A percentile compares a stretch with the other conserved stretches of the same genome.
Evolutionary conservation across 768 basidiomycete genomes (phyloP).

Genomic region (Amyloporia xantha): DNA sequence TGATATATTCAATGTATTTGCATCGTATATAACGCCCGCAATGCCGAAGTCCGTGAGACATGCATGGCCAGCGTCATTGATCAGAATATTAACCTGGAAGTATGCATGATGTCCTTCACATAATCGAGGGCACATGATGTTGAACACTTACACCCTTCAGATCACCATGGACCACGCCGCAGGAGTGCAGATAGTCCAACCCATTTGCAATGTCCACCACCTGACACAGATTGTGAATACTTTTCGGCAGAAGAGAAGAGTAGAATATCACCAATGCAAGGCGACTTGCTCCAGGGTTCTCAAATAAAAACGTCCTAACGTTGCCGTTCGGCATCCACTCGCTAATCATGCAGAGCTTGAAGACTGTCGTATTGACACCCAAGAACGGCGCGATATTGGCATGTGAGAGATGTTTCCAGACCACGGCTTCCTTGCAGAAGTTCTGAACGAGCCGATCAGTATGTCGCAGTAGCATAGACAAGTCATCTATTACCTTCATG

Average conservation of each 20-base stretch:
- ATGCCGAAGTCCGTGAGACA: conserved; percentile 22
- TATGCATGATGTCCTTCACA: no score
- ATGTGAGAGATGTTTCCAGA: conserved; percentile 15
- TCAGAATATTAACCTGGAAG: conserved; percentile 18
- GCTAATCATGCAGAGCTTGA: conserved; percentile 11
- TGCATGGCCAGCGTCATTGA: conserved; percentile 14
- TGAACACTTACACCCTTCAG: conserved; percentile 16
- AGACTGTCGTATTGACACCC: conserved; percentile 5
- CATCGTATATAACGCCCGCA: conserved; percentile 8
- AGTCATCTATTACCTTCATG: conserved; percentile 4
- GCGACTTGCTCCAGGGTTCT: conserved; percentile 9
- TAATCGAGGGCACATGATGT: no score
- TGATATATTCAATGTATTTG: conserved; percentile 6
- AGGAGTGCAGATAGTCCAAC: conserved; percentile 17
- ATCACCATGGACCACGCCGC: conserved; percentile 20
- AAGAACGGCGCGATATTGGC: conserved; percentile 12
- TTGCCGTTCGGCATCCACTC: conserved; percentile 11
- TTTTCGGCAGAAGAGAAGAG: not conserved
- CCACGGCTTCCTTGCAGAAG: conserved; percentile 9
- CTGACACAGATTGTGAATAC: conserved; percentile 4
- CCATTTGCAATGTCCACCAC: conserved; percentile 15
- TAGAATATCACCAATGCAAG: conserved; percentile 7
- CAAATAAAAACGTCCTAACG: conserved; percentile 7
- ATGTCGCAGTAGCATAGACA: no score
- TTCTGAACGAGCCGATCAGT: not conserved